Evolutionary conservation across 495 filamentous ascomycete species (phyloP).

Genomic region (Peziza echinospora): DNA sequence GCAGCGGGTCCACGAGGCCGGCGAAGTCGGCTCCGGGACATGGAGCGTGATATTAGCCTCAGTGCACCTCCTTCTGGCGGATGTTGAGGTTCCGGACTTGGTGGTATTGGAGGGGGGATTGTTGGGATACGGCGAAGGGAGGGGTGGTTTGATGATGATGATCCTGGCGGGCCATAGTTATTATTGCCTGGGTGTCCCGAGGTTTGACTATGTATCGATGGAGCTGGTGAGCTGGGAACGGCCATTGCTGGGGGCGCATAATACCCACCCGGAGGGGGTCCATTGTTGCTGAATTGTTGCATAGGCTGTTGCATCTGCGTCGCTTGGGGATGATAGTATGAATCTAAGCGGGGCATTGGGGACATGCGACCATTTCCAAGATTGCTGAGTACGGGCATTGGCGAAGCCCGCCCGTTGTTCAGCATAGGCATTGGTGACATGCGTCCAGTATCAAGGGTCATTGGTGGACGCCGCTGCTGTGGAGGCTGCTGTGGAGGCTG

Average conservation of each 20-base stretch:
- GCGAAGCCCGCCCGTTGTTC: no score
- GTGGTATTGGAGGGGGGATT: slow-evolving; percentile 12
- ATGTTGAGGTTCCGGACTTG: slow-evolving; percentile 14
- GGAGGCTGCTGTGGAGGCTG: no score
- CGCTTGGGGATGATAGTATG: no score
- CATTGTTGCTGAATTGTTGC: no score
- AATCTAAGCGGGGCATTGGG: not conserved
- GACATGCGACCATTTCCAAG: not conserved
- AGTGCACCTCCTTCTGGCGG: slow-evolving; percentile 1
- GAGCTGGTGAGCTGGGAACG: not conserved
- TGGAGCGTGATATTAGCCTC: slow-evolving; percentile 3
- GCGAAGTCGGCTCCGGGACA: not conserved
- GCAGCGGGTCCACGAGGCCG: slow-evolving; percentile 5
- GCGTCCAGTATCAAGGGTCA: no score
- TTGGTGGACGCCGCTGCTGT: no score
- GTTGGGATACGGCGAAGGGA: no score
- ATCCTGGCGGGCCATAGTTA: not conserved
- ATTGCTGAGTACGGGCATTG: no score
- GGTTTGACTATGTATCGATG: not conserved
- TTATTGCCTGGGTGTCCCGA: not conserved
- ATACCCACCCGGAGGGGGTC: no score
- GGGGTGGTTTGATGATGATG: slow-evolving; percentile 5
- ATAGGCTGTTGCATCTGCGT: no score
- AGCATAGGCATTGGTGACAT: no score
- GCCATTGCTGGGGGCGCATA: no score